Evolutionary conservation across 208 protist genomes (phyloP).

Genomic region (Acanthamoeba divionensis): DNA sequence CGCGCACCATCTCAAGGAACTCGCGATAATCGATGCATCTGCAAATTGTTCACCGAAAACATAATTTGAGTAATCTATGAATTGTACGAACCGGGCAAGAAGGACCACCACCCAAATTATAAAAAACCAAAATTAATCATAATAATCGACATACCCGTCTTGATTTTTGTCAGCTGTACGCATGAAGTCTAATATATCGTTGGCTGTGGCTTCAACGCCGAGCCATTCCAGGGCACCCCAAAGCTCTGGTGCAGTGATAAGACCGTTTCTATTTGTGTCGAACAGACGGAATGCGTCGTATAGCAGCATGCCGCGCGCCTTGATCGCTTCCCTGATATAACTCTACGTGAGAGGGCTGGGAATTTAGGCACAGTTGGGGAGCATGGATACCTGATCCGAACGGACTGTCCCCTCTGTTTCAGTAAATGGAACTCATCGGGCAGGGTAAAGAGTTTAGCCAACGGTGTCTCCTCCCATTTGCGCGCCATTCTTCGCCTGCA

Average conservation of each 20-base stretch:
- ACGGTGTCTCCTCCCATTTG: constrained; percentile 45
- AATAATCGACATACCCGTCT: neutral
- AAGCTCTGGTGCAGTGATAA: constrained; percentile 24
- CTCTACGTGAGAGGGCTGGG: too few species aligned
- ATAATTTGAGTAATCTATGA: neutral
- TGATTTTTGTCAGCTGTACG: constrained; percentile 45
- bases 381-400: neutral
- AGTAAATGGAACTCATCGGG: constrained; percentile 42
- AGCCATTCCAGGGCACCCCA: constrained; percentile 49
- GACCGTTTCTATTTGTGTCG: neutral
- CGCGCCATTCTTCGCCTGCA: constrained; percentile 8
- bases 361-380: too few species aligned
- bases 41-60: neutral
- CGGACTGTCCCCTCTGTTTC: constrained; percentile 30
- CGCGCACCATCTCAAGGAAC: constrained; percentile 46
- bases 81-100: too few species aligned
- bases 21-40: constrained; percentile 42
- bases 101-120: neutral
- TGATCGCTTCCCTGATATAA: neutral
- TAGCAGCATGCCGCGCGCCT: constrained; percentile 5
- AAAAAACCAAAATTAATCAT: neutral
- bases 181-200: constrained; percentile 49
- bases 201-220: neutral
- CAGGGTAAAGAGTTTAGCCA: constrained; percentile 44
- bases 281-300: constrained; percentile 49